Percentiles rank a stretch among this genome's conserved stretches.
phyloP scores from a whole-genome alignment of 2,329 filamentous ascomycete genomes.

The Escovopsis sp. region DNA sequence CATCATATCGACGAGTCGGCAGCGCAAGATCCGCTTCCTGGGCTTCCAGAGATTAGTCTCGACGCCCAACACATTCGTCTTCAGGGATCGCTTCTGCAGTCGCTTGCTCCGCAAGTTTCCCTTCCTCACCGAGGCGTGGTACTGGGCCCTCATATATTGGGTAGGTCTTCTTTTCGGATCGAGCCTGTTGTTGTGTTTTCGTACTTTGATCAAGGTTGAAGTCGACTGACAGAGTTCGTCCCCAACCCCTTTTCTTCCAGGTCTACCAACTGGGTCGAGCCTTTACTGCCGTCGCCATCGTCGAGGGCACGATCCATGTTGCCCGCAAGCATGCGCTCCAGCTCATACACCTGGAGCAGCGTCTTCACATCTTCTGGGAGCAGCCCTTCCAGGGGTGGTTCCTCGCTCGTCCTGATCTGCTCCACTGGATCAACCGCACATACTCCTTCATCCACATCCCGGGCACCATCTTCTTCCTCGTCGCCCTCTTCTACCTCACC shows the following conservation, averaged over 20 bases:
- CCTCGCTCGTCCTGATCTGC: constrained; percentile 33
- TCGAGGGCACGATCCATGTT: constrained; percentile 52
- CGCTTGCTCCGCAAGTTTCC: constrained; percentile 52
- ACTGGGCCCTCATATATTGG: constrained; percentile 67
- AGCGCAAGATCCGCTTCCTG: constrained; percentile 19
- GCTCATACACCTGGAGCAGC: constrained; percentile 51
- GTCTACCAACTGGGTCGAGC: constrained; percentile 63
- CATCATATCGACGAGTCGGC: constrained; percentile 10
- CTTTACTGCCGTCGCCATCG: constrained; percentile 53
- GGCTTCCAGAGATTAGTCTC: constrained; percentile 17
- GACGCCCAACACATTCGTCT: constrained; percentile 19
- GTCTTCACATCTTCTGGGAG: constrained; percentile 51
- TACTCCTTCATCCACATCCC: constrained; percentile 72
- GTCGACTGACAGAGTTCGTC: background rate
- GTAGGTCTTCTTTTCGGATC: constrained; percentile 27
- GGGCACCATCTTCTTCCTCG: constrained; percentile 53
- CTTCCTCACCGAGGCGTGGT: constrained; percentile 62
- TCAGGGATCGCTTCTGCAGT: constrained; percentile 17
- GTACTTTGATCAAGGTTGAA: background rate
- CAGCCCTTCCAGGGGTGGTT: constrained; percentile 41
- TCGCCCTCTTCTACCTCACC: constrained; percentile 54
- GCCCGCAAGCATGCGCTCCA: constrained; percentile 55
- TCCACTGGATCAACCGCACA: constrained; percentile 56
- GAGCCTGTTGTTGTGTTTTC: background rate
- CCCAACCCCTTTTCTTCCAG: constrained; percentile 20